Base-by-base conservation (phyloP, 2,329 filamentous ascomycete genomes). In the Neofusicoccum ribis region DNA sequence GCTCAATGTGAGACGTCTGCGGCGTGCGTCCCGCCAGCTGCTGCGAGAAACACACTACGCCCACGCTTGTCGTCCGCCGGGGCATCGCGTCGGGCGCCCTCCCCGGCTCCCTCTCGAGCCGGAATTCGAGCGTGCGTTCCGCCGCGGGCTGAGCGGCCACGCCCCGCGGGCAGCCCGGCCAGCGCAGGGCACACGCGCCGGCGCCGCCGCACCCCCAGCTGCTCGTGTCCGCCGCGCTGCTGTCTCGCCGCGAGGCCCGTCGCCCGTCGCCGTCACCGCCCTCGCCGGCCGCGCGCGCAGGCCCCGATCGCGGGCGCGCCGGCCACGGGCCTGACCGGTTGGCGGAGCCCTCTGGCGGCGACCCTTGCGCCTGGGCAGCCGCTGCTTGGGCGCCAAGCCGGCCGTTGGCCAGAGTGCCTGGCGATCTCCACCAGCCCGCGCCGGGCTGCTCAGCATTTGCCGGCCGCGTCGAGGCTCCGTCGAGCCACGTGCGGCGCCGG, bases 361-460 rank as follows among this genome's bases (percentile, higher is more conserved):
- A 43, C 61, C 6, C 39, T 56, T 23, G 23, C 23, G 23, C 23
- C 23, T 23, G 23, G 23, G 23, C 23, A 23, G 23, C 23, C 23
- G 23, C 23, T 23, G 23, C 23, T 23, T 39, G 36, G n/a, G 36
- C 50, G 50, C 49, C 61, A 52, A 56, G 49, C 12, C 37, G 50
- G 41, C 50, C 27, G 43, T 37, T 64, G 51, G 50, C 61, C 23
- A 54, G 31, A 54, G 61, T 64, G 39, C 61, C 61, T 64, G 61
- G 61, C 61, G 61, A 64, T 64, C 61, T 47, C 50, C 49, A 64
- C 56, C 41, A n/a, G 15, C 14, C 41, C 12, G n/a, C 56, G 27
- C 36, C 56, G 41, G 17, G 34, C 37, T 20, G 20, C 14, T 12
- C 23, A 20, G 31, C 44, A 60, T 60, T 60, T 60, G 56, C 56